A percentile compares a stretch with the other conserved stretches of the same genome.
Conservation (phyloP, 2,329 filamentous ascomycete species). For the Talaromyces albobiverticillius region DNA sequence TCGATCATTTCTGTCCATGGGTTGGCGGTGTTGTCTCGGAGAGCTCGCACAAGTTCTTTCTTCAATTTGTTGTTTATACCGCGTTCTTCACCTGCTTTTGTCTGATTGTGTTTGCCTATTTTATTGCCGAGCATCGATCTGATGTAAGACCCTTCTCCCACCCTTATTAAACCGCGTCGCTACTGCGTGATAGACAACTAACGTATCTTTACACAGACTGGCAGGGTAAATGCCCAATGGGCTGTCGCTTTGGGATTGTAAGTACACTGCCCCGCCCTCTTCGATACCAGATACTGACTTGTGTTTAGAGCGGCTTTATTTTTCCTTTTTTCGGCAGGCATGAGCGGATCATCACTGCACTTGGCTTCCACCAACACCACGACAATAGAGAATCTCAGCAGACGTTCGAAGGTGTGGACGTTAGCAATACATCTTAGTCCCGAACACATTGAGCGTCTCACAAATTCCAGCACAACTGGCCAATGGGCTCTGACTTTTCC, state of each 20-base stretch:
- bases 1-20: constrained; percentile 96
- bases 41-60: constrained; percentile 84
- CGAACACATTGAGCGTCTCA: constrained; percentile 26
- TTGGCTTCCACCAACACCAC: constrained; percentile 73
- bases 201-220: constrained; percentile 31
- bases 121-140: constrained; percentile 54
- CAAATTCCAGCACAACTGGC: constrained; percentile 27
- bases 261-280: constrained; percentile 22
- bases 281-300: constrained; percentile 19
- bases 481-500: constrained; percentile 33
- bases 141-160: constrained; percentile 9
- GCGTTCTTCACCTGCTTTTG: constrained; percentile 64
- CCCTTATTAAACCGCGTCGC: constrained; percentile 1
- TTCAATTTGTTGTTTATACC: constrained; percentile 79
- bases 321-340: constrained; percentile 72
- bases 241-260: constrained; percentile 64
- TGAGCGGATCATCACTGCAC: constrained; percentile 70
- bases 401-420: constrained; percentile 61
- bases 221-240: constrained; percentile 57
- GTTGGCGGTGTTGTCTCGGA: constrained; percentile 92
- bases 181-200: constrained; percentile 15
- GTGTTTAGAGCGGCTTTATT: constrained; percentile 61
- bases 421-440: constrained; percentile 64
- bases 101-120: constrained; percentile 63
- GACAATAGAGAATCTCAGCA: constrained; percentile 74